Percentiles rank a stretch among this genome's conserved stretches.
Conservation (phyloP, 2,329 filamentous ascomycete genomes). For the Emydomyces testavorans region DNA sequence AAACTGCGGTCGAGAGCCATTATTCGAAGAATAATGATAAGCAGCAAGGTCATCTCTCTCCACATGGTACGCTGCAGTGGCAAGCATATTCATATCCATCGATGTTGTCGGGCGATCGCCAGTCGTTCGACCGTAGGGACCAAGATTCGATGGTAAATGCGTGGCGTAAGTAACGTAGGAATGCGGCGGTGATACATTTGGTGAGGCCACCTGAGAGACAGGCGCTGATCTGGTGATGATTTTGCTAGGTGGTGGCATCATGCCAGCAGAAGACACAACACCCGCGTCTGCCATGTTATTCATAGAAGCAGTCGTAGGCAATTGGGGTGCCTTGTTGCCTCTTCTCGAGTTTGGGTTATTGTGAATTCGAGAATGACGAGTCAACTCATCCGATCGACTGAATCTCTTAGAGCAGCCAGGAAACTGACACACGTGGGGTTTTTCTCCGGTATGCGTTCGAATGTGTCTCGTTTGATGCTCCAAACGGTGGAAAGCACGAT, state of each 20-base stretch:
- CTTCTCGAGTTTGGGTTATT: constrained; percentile 95
- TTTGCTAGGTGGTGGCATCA: constrained; percentile 70
- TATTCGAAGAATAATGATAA: constrained; percentile 25
- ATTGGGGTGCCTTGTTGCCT: constrained; percentile 64
- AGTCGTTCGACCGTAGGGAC: constrained; percentile 40
- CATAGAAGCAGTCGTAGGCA: constrained; percentile 39
- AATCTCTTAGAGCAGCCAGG: constrained; percentile 96
- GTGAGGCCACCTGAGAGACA: constrained; percentile 74
- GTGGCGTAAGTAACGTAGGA: constrained; percentile 57
- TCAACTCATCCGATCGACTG: constrained; percentile 90
- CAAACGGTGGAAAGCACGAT: constrained; percentile 95
- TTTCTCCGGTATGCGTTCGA: constrained; percentile 93
- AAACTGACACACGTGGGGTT: constrained; percentile 91
- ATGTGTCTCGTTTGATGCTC: constrained; percentile 92
- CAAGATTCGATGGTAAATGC: constrained; percentile 47
- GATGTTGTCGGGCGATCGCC: constrained; percentile 38
- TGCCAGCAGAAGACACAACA: constrained; percentile 42
- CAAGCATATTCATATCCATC: constrained; percentile 55
- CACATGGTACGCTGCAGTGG: constrained; percentile 57
- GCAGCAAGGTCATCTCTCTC: constrained; percentile 48
- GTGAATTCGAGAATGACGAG: constrained; percentile 93
- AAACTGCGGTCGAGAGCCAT: constrained; percentile 22
- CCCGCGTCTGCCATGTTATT: constrained; percentile 21
- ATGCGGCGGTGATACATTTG: constrained; percentile 90
- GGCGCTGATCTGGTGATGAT: constrained; percentile 81